A percentile compares a stretch with the other conserved stretches of the same genome.
Evolutionary conservation across 805 yeast species (phyloP).

Genomic region (Candida suzukii): DNA sequence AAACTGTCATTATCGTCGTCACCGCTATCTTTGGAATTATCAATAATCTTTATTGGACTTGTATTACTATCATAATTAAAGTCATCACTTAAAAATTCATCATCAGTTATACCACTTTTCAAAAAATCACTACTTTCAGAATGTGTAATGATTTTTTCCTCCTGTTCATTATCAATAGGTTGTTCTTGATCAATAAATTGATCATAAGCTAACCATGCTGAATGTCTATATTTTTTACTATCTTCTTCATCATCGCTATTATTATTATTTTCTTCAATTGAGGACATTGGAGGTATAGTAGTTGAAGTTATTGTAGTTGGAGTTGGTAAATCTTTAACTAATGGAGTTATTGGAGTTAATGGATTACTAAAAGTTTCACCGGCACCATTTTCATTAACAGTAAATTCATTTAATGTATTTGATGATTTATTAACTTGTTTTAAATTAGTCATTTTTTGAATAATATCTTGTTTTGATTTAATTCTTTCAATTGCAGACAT

Average conservation of each 20-base stretch:
- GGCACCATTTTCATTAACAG: background rate
- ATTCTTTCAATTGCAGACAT: background rate
- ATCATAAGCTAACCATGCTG: background rate
- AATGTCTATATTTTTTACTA: background rate
- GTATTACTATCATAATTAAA: background rate
- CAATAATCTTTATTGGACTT: background rate
- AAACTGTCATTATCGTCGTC: background rate
- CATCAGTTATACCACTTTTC: conserved; percentile 1
- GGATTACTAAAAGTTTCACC: background rate
- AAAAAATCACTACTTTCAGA: background rate
- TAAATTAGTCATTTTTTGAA: background rate
- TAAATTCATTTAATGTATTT: background rate
- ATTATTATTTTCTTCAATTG: background rate
- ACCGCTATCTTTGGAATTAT: background rate
- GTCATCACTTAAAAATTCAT: conserved; percentile 1
- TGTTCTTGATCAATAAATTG: background rate
- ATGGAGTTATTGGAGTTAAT: background rate
- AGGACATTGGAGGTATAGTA: background rate
- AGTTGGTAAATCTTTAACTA: background rate
- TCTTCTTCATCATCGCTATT: background rate
- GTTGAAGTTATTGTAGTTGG: background rate
- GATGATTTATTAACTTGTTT: background rate
- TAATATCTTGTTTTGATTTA: background rate
- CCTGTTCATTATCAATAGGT: background rate
- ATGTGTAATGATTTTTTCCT: background rate